Base-by-base conservation (phyloP, 2,329 filamentous ascomycete species). In the Phaeomoniella chlamydospora region DNA sequence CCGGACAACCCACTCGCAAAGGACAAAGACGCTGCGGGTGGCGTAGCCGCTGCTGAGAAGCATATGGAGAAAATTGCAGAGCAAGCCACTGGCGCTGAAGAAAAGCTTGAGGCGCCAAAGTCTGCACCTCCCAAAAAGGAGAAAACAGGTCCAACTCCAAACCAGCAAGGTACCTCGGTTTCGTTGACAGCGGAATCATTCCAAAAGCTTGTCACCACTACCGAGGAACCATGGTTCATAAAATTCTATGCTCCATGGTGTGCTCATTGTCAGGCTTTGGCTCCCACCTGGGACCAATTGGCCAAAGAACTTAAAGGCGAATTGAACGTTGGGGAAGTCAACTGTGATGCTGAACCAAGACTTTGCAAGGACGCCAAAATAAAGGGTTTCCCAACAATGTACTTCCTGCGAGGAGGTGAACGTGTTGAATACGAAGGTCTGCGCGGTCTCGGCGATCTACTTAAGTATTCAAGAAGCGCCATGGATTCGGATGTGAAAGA, bases 241-340 rank as follows among this genome's bases (percentile, higher is more conserved):
- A 98, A 98, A 59, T 96, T 98, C 56, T 96, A 94, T 55, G 87
- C 85, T 13, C 92, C 90, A 4, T 96, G 88, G 90, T 98, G 90
- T 57, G 76, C 78, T 47, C 90, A 98, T 59, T 98, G 92, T 58
- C 83, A 94, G 60, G 83, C 83, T 26, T 76, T 98, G 70, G 84
- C 81, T 22, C 82, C 90, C 2, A 86, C 77, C 44, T 98, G 90
- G 90, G 67, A 76, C 42, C 81, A 88, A 49, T 74, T 98, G 59
- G 82, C 82, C 31, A 86, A 87, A 54, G 84, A 88, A 51, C 90
- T 94, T 83, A 75, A 86, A 57, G 82, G 80, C 31, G 77, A 74
- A 44, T 73, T 98, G 40, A 94, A 96, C 52, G 69, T 98, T 49
- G 90, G 88, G 40, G 87, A 96, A 56, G 88, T 98, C 44, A 93